These are phyloP conservation scores for Boletus hoseneyae DNA, from an alignment of 1,284 basidiomycete genomes.

Conservation along the genomic window DNA sequence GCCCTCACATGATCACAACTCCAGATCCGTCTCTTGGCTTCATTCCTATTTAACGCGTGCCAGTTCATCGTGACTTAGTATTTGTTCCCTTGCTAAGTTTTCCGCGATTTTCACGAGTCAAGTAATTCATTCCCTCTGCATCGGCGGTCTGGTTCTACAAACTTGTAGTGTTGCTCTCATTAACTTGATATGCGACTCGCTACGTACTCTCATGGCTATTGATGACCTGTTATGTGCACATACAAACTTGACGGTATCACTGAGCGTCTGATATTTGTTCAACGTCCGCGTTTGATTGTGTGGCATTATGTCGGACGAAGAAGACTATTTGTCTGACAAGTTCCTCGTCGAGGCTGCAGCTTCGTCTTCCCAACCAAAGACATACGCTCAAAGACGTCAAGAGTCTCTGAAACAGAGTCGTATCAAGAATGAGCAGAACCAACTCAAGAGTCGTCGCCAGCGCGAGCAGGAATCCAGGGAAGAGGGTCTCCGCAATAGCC, in stretches of 20 bases:
- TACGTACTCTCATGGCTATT: conserved; percentile 33
- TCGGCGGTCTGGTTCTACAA: conserved; percentile 46
- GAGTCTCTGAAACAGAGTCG: conserved; percentile 55
- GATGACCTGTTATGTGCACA: conserved; percentile 26
- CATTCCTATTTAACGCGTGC: conserved; percentile 33
- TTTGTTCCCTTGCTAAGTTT: conserved; percentile 32
- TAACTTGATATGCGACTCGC: conserved; percentile 34
- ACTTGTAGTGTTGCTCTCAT: conserved; percentile 39
- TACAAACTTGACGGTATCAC: neutral
- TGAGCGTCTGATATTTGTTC: conserved; percentile 21
- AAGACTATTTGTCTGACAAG: conserved; percentile 84
- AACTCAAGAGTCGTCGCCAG: conserved; percentile 58
- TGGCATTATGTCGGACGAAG: conserved; percentile 47
- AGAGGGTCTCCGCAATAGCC: conserved; percentile 71
- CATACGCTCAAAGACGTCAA: conserved; percentile 66
- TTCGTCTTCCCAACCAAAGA: conserved; percentile 41
- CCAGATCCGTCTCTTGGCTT: conserved; percentile 27
- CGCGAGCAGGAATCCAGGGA: conserved; percentile 71
- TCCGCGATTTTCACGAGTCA: conserved; percentile 37
- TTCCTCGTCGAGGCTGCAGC: conserved; percentile 50
- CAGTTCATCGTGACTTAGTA: conserved; percentile 34
- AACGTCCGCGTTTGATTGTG: conserved; percentile 6
- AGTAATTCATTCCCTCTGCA: conserved; percentile 26
- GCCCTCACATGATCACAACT: conserved; percentile 11
- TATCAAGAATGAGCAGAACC: conserved; percentile 62